Base-by-base conservation (phyloP, 139 green algal species). In the Astrephomene gubernaculifera region DNA sequence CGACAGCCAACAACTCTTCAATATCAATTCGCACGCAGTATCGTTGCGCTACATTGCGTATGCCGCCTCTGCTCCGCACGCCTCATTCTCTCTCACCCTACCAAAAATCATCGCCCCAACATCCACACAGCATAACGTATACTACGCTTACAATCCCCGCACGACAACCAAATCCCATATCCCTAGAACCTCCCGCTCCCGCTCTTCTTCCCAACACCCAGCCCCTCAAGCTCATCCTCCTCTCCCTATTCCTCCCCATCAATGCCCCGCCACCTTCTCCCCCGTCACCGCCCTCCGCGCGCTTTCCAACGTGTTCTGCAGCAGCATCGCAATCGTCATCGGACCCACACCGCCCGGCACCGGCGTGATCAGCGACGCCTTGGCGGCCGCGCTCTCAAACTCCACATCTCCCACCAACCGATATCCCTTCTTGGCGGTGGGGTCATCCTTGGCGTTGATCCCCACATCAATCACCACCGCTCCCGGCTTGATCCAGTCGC, bases 261-360 rank as follows among this genome's bases (percentile, higher is more conserved):
- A 57, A 12, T 57, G 5, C n/a, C 57, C 57, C 57, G 21, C 57
- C 14, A 9, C 68, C 68, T 75, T 45, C 57, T 49, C 43, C 7
- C 78, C 78, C 79, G 78, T 69, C 27, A 53, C 49, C 71, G 41
- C 71, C 31, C 89, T 81, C 83, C 87, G 87, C 22, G 83, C 86
- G 52, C 88, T 86, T 61, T 91, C 86, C 25, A 93, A 29, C 27
- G 86, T 91, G 84, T 93, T 93, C 78, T 92, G 88, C 80, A 94
- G 80, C 89, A 94, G 75, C 87, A 94, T 94, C 21, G 87, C 86
- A 70, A 94, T 94, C 31, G 97, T 99, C 97, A 99, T 99, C 19
- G 97, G 97, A 1, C 97, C 97, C 29, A 99, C 96, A n/a, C 97
- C 97, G 22, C 97, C 97, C 5, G 97, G 97, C 54, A 99, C 97